Conservation (phyloP, 2,329 filamentous ascomycete species). For the Gliomastix tumulicola region DNA sequence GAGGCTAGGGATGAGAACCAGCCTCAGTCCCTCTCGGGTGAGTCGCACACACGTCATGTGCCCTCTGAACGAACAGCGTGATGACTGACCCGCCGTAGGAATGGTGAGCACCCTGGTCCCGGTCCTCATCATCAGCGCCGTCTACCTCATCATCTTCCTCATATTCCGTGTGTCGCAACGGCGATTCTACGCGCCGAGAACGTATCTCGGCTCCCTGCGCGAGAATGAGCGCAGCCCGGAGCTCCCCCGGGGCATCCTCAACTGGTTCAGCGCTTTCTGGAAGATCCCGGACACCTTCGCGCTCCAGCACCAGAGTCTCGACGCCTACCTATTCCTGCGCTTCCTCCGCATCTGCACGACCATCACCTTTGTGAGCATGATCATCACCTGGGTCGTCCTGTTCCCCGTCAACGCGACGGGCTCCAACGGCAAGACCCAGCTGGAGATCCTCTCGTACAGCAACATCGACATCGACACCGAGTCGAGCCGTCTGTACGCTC, state of each 20-base stretch:
- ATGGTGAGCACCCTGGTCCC: slow-evolving; percentile 47
- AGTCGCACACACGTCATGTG: no score
- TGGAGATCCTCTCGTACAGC: slow-evolving; percentile 39
- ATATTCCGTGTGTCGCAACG: slow-evolving; percentile 36
- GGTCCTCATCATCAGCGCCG: slow-evolving; percentile 36
- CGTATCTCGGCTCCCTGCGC: slow-evolving; percentile 20
- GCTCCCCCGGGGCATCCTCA: slow-evolving; percentile 49
- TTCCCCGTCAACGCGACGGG: slow-evolving; percentile 82
- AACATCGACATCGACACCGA: slow-evolving; percentile 42
- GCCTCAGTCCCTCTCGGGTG: slow-evolving; percentile 27
- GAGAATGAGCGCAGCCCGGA: slow-evolving; percentile 48
- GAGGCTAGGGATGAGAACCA: slow-evolving; percentile 12
- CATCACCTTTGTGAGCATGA: slow-evolving; percentile 73
- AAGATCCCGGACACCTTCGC: slow-evolving; percentile 67
- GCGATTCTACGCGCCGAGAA: slow-evolving; percentile 49
- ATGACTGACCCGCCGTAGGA: no score
- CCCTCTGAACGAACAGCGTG: no score
- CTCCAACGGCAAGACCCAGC: slow-evolving; percentile 54
- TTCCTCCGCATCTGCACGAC: slow-evolving; percentile 72
- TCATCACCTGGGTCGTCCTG: slow-evolving; percentile 80
- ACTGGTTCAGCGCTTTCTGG: slow-evolving; percentile 58
- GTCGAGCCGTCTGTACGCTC: slow-evolving; percentile 67
- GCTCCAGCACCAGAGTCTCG: slow-evolving; percentile 80
- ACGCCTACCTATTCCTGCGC: slow-evolving; percentile 82
- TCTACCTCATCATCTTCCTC: slow-evolving; percentile 45